Evolutionary conservation across 2,329 filamentous ascomycete species (phyloP), one percentile per base, ranked within the genome.

Genomic region (Parastagonospora avenae): DNA sequence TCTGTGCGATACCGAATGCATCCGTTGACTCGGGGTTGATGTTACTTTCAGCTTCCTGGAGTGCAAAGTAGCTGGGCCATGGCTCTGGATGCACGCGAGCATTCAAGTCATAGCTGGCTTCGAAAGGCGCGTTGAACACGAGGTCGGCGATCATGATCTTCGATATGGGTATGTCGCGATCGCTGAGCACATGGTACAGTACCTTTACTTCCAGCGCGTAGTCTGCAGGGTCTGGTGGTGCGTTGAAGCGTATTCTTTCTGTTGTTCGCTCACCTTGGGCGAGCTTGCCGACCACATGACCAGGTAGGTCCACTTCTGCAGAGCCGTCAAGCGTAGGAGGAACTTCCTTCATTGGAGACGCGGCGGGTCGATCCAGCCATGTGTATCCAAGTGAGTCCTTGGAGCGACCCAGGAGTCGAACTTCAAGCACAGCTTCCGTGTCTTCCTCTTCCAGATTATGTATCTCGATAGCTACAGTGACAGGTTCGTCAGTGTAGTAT

Each of bases 31-130:
- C 64, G 2, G 58, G 48, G 14, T 60, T 52, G 9, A 71, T 63
- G 10, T 76, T 72, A 30, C 56, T 54, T 36, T 71, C 64, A 8
- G 64, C 63, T n/a, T 74, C 67, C 33, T 85, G 81, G 14, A 83
- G 77, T 45, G 86, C 81, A 72, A 97, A 99, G 63, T 95, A 86
- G 69, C 88, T 92, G 1, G 94, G 92, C 93, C 94, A 99, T 2
- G 85, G 80, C 42, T 89, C 87, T 0, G 82, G 74, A 71, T 97
- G 89, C 3, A 96, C 79, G 8, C 89, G 84, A 9, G 94, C 92
- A 10, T 87, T 81, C 55, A 97, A 85, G 55, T 95, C 91, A 71
- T 96, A 97, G 65, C 90, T 94, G 12, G 92, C 90, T 74, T 96
- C 92, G 63, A 99, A 97, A 0, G 93, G 91, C 42, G 86, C 87